phyloP scores from a whole-genome alignment of 2,329 filamentous ascomycete species.

The Septoria linicola region DNA sequence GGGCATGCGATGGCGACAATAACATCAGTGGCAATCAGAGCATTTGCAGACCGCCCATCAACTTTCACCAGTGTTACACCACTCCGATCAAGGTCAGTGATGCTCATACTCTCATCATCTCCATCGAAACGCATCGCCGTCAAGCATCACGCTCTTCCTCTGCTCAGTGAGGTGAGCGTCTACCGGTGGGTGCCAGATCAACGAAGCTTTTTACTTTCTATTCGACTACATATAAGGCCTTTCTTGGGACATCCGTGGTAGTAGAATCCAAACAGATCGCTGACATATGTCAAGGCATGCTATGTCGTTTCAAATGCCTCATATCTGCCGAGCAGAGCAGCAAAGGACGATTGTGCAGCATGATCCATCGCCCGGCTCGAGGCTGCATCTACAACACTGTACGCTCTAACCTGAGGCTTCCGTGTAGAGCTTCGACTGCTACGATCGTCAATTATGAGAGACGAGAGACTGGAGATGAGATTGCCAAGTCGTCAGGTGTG shows the following conservation, averaged over 20 bases:
- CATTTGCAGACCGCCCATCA: not conserved
- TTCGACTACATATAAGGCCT: constrained; percentile 10
- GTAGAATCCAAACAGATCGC: constrained; percentile 16
- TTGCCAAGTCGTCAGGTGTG: too few relatives aligned
- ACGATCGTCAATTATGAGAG: too few relatives aligned
- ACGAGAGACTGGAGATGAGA: too few relatives aligned
- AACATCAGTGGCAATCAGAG: not conserved
- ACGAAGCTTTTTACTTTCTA: constrained; percentile 17
- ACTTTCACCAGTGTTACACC: not conserved
- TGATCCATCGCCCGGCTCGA: too few relatives aligned
- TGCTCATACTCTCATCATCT: not conserved
- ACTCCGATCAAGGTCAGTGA: constrained; percentile 1
- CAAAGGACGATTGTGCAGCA: not conserved
- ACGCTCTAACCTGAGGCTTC: too few relatives aligned
- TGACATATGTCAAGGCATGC: constrained; percentile 1
- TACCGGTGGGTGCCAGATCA: constrained; percentile 9
- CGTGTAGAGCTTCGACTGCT: too few relatives aligned
- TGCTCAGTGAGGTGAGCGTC: constrained; percentile 12
- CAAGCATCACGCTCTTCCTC: constrained; percentile 11
- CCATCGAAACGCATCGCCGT: not conserved
- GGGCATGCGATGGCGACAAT: not conserved
- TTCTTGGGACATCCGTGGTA: constrained; percentile 7
- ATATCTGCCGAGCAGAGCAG: not conserved
- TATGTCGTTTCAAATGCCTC: not conserved
- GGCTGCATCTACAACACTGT: too few relatives aligned